These are phyloP conservation scores for Metschnikowia baotianmanensis DNA, from an alignment of 805 yeast genomes.

Conservation along the genomic window DNA sequence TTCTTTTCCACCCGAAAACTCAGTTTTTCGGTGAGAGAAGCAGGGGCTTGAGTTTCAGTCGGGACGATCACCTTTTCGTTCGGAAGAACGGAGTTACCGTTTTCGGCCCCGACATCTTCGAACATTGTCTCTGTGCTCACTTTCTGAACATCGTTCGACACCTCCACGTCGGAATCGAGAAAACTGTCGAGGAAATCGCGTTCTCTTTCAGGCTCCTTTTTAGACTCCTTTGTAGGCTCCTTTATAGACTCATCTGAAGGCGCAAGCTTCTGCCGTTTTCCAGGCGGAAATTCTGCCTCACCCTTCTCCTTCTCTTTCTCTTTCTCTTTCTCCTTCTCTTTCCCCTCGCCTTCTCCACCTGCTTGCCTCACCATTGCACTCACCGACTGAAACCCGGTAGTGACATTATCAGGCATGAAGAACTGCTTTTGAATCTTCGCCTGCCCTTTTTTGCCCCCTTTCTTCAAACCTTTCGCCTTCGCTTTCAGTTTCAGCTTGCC, in stretches of 20 bases:
- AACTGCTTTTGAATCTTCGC: slow-evolving; percentile 43
- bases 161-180: slow-evolving; percentile 17
- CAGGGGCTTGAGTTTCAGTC: too few relatives aligned
- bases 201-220: background rate
- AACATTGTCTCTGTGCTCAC: too few relatives aligned
- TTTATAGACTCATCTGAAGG: background rate
- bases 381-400: slow-evolving; percentile 59
- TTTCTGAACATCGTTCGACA: background rate
- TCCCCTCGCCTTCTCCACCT: too few relatives aligned
- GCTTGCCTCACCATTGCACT: slow-evolving; percentile 37
- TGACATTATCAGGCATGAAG: slow-evolving; percentile 73
- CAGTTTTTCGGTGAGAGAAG: background rate
- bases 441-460: slow-evolving; percentile 16
- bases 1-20: background rate
- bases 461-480: slow-evolving; percentile 14
- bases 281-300: background rate
- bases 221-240: background rate
- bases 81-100: too few relatives aligned
- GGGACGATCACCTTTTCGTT: too few relatives aligned
- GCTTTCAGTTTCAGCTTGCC: slow-evolving; percentile 14
- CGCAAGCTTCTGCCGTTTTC: background rate
- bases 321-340: too few relatives aligned
- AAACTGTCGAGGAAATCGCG: slow-evolving; percentile 15
- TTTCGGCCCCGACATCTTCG: too few relatives aligned
- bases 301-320: too few relatives aligned